These are phyloP conservation scores for Telfairia occidentalis DNA, from an alignment of 331 rosid species.

Conservation along the genomic window DNA sequence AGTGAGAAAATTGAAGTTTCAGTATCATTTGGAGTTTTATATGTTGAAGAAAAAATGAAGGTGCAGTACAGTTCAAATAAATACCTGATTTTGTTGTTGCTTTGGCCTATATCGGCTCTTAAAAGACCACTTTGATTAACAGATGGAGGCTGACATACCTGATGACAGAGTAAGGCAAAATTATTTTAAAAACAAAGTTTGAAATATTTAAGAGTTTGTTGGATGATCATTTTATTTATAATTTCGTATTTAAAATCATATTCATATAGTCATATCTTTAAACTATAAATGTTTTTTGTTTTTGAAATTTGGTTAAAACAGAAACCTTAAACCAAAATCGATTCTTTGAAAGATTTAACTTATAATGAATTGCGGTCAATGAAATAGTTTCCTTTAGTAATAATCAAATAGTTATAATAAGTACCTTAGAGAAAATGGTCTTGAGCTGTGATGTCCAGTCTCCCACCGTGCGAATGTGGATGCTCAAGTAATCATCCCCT, in stretches of 20 bases:
- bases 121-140: slow-evolving; percentile 64
- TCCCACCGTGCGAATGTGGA: slow-evolving; percentile 71
- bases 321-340: neutral
- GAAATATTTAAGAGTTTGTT: neutral
- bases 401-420: neutral
- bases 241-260: too few species aligned
- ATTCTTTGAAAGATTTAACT: neutral
- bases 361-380: neutral
- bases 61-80: neutral
- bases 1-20: neutral
- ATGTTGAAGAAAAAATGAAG: neutral
- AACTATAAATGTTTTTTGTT: neutral
- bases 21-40: neutral
- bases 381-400: neutral
- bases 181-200: neutral
- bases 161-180: neutral
- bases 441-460: slow-evolving; percentile 80
- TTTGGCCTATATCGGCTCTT: slow-evolving; percentile 46
- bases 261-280: too few species aligned
- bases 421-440: slow-evolving; percentile 59
- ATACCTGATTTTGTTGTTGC: slow-evolving; percentile 44
- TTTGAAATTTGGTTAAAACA: neutral
- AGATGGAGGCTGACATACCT: slow-evolving; percentile 75
- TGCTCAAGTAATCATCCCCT: slow-evolving; percentile 64
- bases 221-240: neutral